Percentiles rank a stretch among this genome's conserved stretches.
These are phyloP conservation scores for Aspergillus taichungensis DNA, from an alignment of 495 filamentous ascomycete genomes.

Conservation along the genomic window DNA sequence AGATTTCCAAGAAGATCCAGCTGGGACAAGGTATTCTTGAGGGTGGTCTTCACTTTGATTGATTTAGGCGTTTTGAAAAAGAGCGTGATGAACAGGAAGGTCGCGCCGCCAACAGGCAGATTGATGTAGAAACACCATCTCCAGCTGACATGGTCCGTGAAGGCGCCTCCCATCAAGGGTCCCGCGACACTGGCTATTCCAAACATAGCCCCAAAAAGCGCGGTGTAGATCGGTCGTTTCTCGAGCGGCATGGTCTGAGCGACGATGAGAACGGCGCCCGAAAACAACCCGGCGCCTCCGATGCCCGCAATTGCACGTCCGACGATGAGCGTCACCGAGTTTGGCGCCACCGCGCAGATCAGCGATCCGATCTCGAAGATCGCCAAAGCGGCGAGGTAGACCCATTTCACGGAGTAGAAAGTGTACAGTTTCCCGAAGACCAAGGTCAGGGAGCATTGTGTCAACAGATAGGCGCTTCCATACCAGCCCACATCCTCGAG, in stretches of 20 bases:
- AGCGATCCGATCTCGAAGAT: conserved; percentile 85
- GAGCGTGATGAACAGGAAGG: conserved; percentile 50
- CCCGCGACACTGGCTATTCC: conserved; percentile 72
- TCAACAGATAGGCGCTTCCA: conserved; percentile 60
- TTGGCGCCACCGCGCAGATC: conserved; percentile 70
- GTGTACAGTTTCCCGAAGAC: conserved; percentile 73
- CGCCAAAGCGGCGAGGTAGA: conserved; percentile 59
- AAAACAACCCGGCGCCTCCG: conserved; percentile 77
- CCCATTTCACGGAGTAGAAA: conserved; percentile 66
- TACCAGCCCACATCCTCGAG: conserved; percentile 79
- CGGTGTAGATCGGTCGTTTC: conserved; percentile 63
- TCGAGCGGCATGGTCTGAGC: conserved; percentile 63
- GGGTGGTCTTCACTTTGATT: conserved; percentile 26
- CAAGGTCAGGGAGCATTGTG: conserved; percentile 61
- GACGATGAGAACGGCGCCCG: conserved; percentile 73
- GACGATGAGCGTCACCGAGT: conserved; percentile 65
- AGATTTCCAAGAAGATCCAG: conserved; percentile 60
- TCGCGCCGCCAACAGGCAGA: conserved; percentile 59
- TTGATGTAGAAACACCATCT: conserved; percentile 60
- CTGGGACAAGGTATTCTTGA: conserved; percentile 40
- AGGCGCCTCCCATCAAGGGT: conserved; percentile 52
- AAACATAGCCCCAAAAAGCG: conserved; percentile 70
- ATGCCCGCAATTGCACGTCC: conserved; percentile 80
- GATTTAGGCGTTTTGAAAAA: conserved; percentile 48
- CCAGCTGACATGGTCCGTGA: conserved; percentile 54